Conservation (phyloP, 2,329 filamentous ascomycete species). For the Pyrenophora tritici-repentis region DNA sequence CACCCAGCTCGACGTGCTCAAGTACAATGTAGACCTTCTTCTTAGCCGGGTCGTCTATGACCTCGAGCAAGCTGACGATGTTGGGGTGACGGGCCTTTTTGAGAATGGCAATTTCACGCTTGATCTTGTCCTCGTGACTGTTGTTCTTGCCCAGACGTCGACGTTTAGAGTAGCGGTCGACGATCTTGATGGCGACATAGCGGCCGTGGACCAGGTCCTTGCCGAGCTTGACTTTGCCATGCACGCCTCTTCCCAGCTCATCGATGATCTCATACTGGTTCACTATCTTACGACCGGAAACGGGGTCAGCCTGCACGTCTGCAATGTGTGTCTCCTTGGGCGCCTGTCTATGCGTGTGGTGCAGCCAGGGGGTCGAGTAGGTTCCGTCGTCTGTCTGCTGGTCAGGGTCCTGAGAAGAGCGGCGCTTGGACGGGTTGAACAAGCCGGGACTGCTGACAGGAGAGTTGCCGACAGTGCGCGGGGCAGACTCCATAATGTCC, state of each 20-base stretch:
- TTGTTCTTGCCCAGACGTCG: conserved; percentile 79
- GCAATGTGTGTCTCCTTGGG: conserved; percentile 78
- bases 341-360: conserved; percentile 55
- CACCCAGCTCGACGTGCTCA: conserved; percentile 91
- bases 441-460: conserved; percentile 55
- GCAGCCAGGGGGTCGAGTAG: conserved; percentile 57
- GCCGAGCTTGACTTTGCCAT: conserved; percentile 96
- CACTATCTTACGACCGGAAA: conserved; percentile 92
- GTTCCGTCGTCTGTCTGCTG: conserved; percentile 43
- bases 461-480: conserved; percentile 53
- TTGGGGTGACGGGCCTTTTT: conserved; percentile 99
- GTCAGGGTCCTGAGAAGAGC: conserved; percentile 32
- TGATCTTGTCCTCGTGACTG: conserved; percentile 80
- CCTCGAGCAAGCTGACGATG: conserved; percentile 90
- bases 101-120: conserved; percentile 94
- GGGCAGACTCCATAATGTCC: conserved; percentile 46
- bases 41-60: conserved; percentile 93
- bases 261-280: conserved; percentile 98
- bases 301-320: conserved; percentile 83
- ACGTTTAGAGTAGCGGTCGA: conserved; percentile 92
- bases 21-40: conserved; percentile 99
- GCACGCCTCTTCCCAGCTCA: conserved; percentile 92
- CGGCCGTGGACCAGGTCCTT: conserved; percentile 75
- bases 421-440: conserved; percentile 48
- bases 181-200: conserved; percentile 97